phyloP scores from a whole-genome alignment of 345 rosid genomes.

The Ceriops tagal region DNA sequence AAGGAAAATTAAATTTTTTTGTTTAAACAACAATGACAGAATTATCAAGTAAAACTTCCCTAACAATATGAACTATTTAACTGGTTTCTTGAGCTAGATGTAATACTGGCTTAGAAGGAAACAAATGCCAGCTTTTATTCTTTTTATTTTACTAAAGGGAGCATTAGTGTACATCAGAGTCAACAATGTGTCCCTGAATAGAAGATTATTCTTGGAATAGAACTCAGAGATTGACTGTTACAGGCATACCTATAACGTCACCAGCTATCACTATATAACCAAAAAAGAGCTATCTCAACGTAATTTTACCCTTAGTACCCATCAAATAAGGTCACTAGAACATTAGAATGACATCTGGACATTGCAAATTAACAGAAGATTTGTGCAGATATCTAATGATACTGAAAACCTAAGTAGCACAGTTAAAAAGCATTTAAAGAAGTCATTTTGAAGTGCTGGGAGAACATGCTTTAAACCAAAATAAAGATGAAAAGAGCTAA shows the following conservation, averaged over 20 bases:
- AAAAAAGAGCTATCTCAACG: neutral
- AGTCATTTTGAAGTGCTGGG: neutral
- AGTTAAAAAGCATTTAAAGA: neutral
- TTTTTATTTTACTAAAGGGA: neutral
- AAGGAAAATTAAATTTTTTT: too few species aligned
- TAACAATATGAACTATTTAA: too few species aligned
- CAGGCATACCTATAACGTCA: too few species aligned
- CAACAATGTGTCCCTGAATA: neutral
- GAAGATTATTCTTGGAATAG: neutral
- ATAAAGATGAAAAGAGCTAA: constrained; percentile 25
- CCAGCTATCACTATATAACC: neutral
- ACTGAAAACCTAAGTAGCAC: neutral
- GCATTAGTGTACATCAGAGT: neutral
- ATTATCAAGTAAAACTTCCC: too few species aligned
- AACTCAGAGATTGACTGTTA: too few species aligned
- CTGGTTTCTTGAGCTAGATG: too few species aligned
- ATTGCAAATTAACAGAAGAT: neutral
- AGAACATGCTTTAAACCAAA: neutral
- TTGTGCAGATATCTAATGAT: neutral
- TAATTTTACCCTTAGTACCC: neutral
- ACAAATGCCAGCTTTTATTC: too few species aligned
- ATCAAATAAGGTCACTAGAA: neutral
- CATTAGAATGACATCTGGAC: neutral
- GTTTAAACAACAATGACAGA: too few species aligned
- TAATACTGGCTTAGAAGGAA: too few species aligned